A percentile compares a stretch with the other conserved stretches of the same genome.
These are phyloP conservation scores for Kalmanozyma brasiliensis DNA, from an alignment of 1,284 basidiomycete genomes.

Conservation along the genomic window DNA sequence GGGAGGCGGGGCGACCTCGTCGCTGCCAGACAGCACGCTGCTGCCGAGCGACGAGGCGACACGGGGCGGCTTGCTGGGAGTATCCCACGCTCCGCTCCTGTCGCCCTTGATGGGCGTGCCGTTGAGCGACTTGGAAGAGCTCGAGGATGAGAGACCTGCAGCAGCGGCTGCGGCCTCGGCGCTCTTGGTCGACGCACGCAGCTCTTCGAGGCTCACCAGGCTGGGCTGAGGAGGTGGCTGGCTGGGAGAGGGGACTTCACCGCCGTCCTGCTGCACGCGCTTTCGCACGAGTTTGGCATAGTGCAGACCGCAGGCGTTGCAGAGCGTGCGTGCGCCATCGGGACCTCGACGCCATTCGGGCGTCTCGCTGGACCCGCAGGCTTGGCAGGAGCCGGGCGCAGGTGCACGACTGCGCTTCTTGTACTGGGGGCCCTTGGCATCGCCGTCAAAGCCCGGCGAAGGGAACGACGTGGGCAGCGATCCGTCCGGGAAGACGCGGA, in stretches of 20 bases:
- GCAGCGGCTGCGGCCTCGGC: slow-evolving; percentile 38
- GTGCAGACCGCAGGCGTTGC: slow-evolving; percentile 65
- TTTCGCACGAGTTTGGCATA: slow-evolving; percentile 59
- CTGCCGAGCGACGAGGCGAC: slow-evolving; percentile 17
- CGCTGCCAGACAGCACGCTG: slow-evolving; percentile 18
- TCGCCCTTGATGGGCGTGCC: slow-evolving; percentile 32
- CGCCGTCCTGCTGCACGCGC: slow-evolving; percentile 51
- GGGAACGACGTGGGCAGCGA: slow-evolving; percentile 43
- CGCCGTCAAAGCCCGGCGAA: slow-evolving; percentile 40
- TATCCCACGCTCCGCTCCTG: slow-evolving; percentile 28
- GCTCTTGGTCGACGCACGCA: slow-evolving; percentile 55
- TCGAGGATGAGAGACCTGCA: slow-evolving; percentile 19
- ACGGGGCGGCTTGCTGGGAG: slow-evolving; percentile 36
- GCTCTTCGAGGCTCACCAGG: slow-evolving; percentile 55
- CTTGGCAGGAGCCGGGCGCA: slow-evolving; percentile 60
- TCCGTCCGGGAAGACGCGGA: slow-evolving; percentile 41
- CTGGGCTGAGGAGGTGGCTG: slow-evolving; percentile 34
- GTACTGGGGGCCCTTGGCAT: slow-evolving; percentile 56
- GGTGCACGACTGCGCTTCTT: slow-evolving; percentile 65
- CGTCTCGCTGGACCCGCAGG: slow-evolving; percentile 61
- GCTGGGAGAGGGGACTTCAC: slow-evolving; percentile 32
- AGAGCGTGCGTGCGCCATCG: slow-evolving; percentile 64
- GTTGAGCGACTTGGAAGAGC: slow-evolving; percentile 32
- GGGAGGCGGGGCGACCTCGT: slow-evolving; percentile 7
- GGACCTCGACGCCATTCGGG: slow-evolving; percentile 67